These are phyloP conservation scores for Pythium scleroteichum DNA, from an alignment of 352 stramenopile species.

Conservation along the genomic window DNA sequence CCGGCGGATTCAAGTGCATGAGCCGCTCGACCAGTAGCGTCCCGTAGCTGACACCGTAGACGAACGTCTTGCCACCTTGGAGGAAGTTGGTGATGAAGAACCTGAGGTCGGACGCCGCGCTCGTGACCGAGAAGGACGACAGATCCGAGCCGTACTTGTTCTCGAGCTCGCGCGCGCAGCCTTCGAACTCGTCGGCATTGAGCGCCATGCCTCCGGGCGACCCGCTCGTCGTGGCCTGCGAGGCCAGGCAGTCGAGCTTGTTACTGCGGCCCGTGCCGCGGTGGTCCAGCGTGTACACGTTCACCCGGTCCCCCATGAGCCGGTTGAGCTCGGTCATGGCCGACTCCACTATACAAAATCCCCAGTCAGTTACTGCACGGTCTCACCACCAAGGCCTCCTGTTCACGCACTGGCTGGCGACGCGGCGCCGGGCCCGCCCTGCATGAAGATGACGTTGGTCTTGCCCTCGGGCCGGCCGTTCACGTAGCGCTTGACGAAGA, in stretches of 20 bases:
- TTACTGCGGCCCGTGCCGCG: constrained; percentile 43
- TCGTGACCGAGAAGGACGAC: constrained; percentile 44
- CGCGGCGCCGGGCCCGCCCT: constrained; percentile 8
- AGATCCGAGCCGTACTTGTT: constrained; percentile 33
- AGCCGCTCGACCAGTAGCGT: constrained; percentile 43
- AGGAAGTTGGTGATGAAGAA: constrained; percentile 7
- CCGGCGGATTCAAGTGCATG: constrained; percentile 38
- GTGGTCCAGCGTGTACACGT: constrained; percentile 56
- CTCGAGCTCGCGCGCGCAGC: constrained; percentile 34
- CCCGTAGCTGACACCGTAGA: constrained; percentile 58
- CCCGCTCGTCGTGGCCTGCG: constrained; percentile 26
- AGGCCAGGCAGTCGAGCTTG: constrained; percentile 38
- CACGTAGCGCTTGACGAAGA: constrained; percentile 38
- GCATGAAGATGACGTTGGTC: constrained; percentile 13
- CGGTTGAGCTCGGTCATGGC: constrained; percentile 36
- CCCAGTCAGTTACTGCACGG: too few relatives aligned
- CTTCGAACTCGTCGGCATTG: constrained; percentile 18
- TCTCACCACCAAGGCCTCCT: too few relatives aligned
- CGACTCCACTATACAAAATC: constrained; percentile 4
- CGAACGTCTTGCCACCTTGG: constrained; percentile 25
- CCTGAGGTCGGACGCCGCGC: constrained; percentile 38
- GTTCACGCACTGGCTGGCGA: constrained; percentile 7
- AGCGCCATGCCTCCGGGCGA: constrained; percentile 17
- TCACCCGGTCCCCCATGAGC: constrained; percentile 25
- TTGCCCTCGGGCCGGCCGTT: constrained; percentile 1